Conservation (phyloP, 2,329 filamentous ascomycete genomes). For the Alternaria brassicae region DNA sequence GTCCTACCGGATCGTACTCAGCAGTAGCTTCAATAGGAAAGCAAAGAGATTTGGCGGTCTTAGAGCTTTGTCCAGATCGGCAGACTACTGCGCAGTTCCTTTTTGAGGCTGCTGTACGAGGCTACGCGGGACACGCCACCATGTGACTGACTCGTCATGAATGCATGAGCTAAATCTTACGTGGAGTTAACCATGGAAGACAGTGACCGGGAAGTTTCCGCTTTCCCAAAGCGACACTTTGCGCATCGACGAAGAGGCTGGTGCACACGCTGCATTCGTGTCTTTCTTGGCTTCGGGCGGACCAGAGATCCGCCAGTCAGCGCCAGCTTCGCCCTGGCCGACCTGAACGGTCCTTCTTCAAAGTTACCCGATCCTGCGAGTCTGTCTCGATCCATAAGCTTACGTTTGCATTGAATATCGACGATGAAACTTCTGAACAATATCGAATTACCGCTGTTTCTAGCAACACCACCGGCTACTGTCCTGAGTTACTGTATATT, state of each 20-base stretch:
- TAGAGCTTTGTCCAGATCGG: neutral
- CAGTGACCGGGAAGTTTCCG: neutral
- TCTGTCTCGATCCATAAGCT: neutral
- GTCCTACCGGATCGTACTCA: neutral
- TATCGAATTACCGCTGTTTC: neutral
- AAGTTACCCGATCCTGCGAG: neutral
- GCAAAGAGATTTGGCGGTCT: neutral
- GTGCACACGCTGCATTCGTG: neutral
- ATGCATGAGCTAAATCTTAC: neutral
- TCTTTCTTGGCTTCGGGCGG: neutral
- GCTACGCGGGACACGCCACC: neutral
- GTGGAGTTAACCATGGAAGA: neutral
- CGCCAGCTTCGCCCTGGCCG: neutral
- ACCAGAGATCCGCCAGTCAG: slow-evolving; percentile 1
- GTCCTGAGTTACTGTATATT: neutral
- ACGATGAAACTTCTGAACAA: neutral
- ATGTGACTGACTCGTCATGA: slow-evolving; percentile 1
- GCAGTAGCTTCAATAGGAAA: neutral
- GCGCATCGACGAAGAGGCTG: neutral
- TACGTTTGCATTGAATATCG: neutral
- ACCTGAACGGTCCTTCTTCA: slow-evolving; percentile 8
- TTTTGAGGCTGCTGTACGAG: slow-evolving; percentile 2
- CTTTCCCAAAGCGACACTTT: neutral
- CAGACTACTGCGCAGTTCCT: neutral
- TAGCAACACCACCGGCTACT: neutral